Evolutionary conservation across 2,329 filamentous ascomycete species (phyloP).

Genomic region (Pseudogymnoascus sp.): DNA sequence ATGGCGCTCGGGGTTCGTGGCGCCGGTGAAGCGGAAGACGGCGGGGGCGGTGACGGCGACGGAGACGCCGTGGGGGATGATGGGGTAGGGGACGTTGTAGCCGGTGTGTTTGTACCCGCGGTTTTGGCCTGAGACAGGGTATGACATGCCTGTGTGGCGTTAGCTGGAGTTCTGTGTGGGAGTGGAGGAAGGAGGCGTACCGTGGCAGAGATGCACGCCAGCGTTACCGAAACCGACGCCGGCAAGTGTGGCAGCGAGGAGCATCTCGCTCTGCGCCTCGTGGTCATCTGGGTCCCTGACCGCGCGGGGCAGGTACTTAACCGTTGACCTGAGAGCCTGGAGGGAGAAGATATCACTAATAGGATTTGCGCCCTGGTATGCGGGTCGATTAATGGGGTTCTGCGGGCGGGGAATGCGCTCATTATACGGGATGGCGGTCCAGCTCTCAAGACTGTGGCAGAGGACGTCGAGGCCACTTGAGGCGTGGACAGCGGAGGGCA

Average conservation of each 20-base stretch:
- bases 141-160: slow-evolving; percentile 66
- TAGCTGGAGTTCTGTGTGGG: neutral
- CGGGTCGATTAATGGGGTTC: slow-evolving; percentile 84
- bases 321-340: slow-evolving; percentile 69
- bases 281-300: slow-evolving; percentile 81
- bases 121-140: slow-evolving; percentile 94
- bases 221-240: slow-evolving; percentile 97
- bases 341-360: slow-evolving; percentile 97
- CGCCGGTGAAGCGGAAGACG: slow-evolving; percentile 86
- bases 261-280: slow-evolving; percentile 92
- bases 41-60: slow-evolving; percentile 90
- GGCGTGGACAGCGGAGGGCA: slow-evolving; percentile 90
- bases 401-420: slow-evolving; percentile 74
- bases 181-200: slow-evolving; percentile 12
- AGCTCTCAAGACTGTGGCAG: slow-evolving; percentile 90
- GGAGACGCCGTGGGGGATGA: slow-evolving; percentile 93
- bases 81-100: slow-evolving; percentile 66
- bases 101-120: slow-evolving; percentile 80
- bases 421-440: slow-evolving; percentile 93
- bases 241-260: slow-evolving; percentile 85
- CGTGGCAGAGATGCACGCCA: slow-evolving; percentile 80
- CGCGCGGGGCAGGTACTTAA: slow-evolving; percentile 86
- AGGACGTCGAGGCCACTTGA: slow-evolving; percentile 88
- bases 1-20: slow-evolving; percentile 88
- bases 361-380: slow-evolving; percentile 94